phyloP scores from a whole-genome alignment of 2,329 filamentous ascomycete genomes.

The Zymoseptoria passerinii region DNA sequence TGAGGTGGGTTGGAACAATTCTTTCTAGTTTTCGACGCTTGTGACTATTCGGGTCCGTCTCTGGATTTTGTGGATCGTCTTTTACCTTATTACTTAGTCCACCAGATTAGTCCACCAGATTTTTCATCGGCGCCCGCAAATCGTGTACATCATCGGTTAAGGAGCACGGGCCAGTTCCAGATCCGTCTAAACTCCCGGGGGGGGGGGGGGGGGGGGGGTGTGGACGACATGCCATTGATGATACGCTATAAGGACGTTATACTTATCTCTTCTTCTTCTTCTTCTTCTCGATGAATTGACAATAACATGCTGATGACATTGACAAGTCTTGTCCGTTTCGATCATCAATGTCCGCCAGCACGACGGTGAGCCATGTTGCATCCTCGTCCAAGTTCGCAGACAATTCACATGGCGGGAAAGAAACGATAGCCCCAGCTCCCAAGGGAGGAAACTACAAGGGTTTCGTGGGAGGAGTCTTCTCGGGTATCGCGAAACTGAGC shows the following conservation, averaged over 20 bases:
- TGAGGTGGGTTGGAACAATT: no score
- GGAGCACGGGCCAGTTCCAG: not conserved
- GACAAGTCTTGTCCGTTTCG: not conserved
- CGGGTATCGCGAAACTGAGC: conserved; percentile 79
- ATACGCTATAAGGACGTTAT: not conserved
- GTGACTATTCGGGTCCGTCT: not conserved
- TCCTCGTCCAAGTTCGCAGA: conserved; percentile 14
- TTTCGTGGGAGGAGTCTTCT: conserved; percentile 96
- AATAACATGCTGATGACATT: not conserved
- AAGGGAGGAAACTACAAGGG: conserved; percentile 65
- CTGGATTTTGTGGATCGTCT: no score
- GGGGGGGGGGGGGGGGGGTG: no score
- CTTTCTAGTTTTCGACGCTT: not conserved
- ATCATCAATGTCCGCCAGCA: conserved; percentile 15
- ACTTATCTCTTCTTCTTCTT: not conserved
- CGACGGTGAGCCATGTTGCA: conserved; percentile 18
- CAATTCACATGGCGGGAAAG: conserved; percentile 7
- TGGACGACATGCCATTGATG: not conserved
- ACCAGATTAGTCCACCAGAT: no score
- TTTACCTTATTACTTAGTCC: no score
- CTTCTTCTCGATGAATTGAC: no score
- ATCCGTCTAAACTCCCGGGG: not conserved
- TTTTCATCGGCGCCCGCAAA: no score
- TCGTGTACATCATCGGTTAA: not conserved
- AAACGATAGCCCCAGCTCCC: conserved; percentile 11